These are phyloP conservation scores for Hericium erinaceus DNA, from an alignment of 768 basidiomycete species.

Conservation along the genomic window DNA sequence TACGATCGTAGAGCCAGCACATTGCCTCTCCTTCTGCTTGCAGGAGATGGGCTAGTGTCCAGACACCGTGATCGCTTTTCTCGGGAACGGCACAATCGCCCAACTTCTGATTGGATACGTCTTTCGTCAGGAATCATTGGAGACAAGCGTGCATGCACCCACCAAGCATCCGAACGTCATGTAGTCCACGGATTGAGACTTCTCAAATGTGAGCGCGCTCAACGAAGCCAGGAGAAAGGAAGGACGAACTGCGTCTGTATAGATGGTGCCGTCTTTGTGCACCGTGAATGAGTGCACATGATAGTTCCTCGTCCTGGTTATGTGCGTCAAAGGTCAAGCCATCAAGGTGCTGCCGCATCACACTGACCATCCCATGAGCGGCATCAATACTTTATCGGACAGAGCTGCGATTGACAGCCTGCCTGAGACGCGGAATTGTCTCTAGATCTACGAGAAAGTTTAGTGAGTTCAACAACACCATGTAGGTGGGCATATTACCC, in stretches of 20 bases:
- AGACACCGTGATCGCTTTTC: not conserved
- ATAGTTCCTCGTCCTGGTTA: not conserved
- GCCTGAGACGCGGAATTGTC: conserved; percentile 2
- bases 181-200: not conserved
- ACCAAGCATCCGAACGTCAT: not conserved
- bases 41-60: conserved; percentile 2
- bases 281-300: conserved; percentile 3
- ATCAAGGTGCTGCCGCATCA: not conserved
- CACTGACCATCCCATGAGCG: conserved; percentile 3
- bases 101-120: not conserved
- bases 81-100: not conserved
- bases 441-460: not conserved
- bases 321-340: not conserved
- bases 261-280: conserved; percentile 1
- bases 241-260: not conserved
- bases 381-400: conserved; percentile 1
- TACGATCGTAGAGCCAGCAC: conserved; percentile 2
- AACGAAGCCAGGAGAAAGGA: not conserved
- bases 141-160: not conserved
- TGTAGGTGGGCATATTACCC: not conserved
- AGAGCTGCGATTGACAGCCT: conserved; percentile 1
- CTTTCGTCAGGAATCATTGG: not conserved
- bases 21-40: conserved; percentile 1
- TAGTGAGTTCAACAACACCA: not conserved
- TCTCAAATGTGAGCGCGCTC: not conserved